phyloP scores from a whole-genome alignment of 345 rosid species.

The Conringia planisiliqua region DNA sequence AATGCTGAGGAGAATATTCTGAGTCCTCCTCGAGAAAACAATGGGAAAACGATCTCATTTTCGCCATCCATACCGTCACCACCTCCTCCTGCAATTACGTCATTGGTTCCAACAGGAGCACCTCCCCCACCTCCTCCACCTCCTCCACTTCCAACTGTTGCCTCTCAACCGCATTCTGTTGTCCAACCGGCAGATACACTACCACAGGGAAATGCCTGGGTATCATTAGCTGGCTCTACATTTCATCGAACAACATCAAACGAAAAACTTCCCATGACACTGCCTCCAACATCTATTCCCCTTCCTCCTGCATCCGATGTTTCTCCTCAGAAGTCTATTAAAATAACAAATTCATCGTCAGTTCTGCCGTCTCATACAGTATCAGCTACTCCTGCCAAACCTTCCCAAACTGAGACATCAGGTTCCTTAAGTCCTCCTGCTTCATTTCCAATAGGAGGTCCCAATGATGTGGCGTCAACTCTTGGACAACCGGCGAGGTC shows the following conservation, averaged over 20 bases:
- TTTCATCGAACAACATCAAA: constrained; percentile 5
- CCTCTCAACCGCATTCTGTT: constrained; percentile 20
- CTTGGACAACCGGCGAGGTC: constrained; percentile 8
- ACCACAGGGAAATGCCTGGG: constrained; percentile 29
- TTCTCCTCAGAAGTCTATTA: constrained; percentile 11
- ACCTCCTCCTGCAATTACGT: constrained; percentile 31
- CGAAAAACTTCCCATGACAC: constrained; percentile 20
- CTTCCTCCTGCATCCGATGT: constrained; percentile 13
- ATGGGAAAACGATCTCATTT: constrained; percentile 25
- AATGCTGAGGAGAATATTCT: constrained; percentile 11
- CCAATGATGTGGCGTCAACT: constrained; percentile 12
- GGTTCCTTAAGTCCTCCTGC: neutral
- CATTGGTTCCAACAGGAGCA: constrained; percentile 29
- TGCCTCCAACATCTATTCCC: constrained; percentile 27
- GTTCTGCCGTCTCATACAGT: constrained; percentile 28
- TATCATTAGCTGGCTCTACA: constrained; percentile 25
- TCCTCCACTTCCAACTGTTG: constrained; percentile 37
- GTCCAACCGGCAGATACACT: constrained; percentile 23
- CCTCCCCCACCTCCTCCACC: constrained; percentile 45
- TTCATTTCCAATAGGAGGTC: constrained; percentile 5
- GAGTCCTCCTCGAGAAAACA: constrained; percentile 13
- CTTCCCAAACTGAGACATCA: constrained; percentile 1
- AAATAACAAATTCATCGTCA: neutral
- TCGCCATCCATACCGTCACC: constrained; percentile 37
- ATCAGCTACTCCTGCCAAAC: constrained; percentile 20